Evolutionary conservation across 768 basidiomycete species (phyloP).

Genomic region (Auriculariales sp.): DNA sequence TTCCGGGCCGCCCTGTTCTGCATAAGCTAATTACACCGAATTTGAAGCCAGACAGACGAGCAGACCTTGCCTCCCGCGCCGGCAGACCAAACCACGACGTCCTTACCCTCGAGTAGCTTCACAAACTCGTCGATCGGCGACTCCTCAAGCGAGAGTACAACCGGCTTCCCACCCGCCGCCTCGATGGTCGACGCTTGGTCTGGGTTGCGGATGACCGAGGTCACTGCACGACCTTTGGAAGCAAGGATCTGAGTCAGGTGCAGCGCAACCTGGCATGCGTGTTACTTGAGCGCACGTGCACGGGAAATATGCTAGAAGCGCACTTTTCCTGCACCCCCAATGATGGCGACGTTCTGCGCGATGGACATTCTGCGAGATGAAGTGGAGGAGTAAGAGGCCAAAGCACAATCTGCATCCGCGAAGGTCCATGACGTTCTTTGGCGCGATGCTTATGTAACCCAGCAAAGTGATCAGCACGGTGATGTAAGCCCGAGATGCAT

Average conservation of each 20-base stretch:
- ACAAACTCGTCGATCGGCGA: constrained; percentile 30
- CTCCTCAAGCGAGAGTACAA: constrained; percentile 44
- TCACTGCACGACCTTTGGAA: constrained; percentile 24
- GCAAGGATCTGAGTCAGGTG: constrained; percentile 37
- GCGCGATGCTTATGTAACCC: too few relatives aligned
- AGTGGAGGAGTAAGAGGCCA: too few relatives aligned
- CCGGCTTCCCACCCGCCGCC: constrained; percentile 26
- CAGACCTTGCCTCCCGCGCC: constrained; percentile 47
- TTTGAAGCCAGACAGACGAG: neutral
- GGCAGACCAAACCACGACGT: constrained; percentile 26
- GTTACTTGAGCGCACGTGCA: too few relatives aligned
- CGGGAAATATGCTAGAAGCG: neutral
- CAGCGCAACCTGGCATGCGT: constrained; percentile 24
- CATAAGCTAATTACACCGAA: constrained; percentile 3
- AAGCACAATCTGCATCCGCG: too few relatives aligned
- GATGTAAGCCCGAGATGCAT: too few relatives aligned
- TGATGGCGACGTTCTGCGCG: too few relatives aligned
- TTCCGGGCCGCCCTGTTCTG: constrained; percentile 19
- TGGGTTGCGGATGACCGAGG: constrained; percentile 39
- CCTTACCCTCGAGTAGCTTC: constrained; percentile 22
- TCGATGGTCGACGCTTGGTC: constrained; percentile 34
- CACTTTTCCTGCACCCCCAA: too few relatives aligned
- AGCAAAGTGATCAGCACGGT: too few relatives aligned
- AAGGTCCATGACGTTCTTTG: too few relatives aligned
- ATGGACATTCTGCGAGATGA: too few relatives aligned